Conservation (phyloP, 306 rosid genomes). For the Cucurbita moschata region DNA sequence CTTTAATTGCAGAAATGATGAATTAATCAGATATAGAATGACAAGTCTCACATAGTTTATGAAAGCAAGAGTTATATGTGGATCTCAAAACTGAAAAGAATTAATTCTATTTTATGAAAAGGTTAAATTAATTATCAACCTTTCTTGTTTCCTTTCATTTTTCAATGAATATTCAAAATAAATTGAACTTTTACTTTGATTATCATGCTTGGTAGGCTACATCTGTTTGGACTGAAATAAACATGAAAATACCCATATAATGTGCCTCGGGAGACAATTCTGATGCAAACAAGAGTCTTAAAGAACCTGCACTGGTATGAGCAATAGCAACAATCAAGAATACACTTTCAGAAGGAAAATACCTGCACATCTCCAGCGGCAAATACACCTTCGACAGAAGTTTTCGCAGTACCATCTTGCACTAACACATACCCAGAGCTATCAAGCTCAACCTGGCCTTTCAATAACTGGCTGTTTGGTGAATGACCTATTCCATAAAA, state of each 20-base stretch:
- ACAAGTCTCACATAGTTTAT: background rate
- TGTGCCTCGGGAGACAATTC: background rate
- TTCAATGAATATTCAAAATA: background rate
- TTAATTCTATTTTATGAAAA: background rate
- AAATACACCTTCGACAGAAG: conserved; percentile 80
- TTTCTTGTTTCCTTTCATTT: background rate
- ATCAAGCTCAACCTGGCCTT: conserved; percentile 80
- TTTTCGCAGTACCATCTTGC: conserved; percentile 56
- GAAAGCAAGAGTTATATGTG: background rate
- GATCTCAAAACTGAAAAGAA: background rate
- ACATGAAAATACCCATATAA: background rate
- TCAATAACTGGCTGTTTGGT: conserved; percentile 67
- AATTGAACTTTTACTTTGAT: background rate
- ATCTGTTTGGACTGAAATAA: background rate
- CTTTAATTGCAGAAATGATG: background rate
- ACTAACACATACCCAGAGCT: conserved; percentile 57
- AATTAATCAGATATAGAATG: background rate
- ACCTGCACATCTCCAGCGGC: conserved; percentile 99
- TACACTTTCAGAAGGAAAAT: conserved; percentile 8
- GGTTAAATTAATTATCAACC: background rate
- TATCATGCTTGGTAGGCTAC: background rate
- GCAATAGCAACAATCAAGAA: background rate
- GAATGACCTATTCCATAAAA: conserved; percentile 94
- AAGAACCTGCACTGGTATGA: background rate
- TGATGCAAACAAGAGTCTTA: background rate